Conservation (phyloP, 192 early-diverging fungal species). For the Pilaira anomala region DNA sequence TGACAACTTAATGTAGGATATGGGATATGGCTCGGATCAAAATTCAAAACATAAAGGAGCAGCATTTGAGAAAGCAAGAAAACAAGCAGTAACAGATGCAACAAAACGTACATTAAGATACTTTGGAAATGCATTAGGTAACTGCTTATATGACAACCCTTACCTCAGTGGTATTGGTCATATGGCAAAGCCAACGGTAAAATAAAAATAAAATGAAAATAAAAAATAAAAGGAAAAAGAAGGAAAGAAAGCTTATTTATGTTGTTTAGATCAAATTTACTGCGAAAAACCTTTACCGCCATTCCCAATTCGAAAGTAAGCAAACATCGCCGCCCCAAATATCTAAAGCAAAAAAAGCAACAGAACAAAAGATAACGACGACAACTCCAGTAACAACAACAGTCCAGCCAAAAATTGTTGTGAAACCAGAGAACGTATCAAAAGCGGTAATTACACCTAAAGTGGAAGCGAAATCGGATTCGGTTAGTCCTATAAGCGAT, state of each 20-base stretch:
- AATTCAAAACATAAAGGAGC: slow-evolving; percentile 69
- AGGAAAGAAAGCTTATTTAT: neutral
- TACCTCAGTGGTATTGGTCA: slow-evolving; percentile 78
- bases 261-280: slow-evolving; percentile 9
- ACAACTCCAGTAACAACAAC: neutral
- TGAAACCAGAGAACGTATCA: neutral
- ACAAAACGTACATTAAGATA: slow-evolving; percentile 81
- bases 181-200: slow-evolving; percentile 68
- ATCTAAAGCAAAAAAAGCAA: too few relatives aligned
- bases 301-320: slow-evolving; percentile 6
- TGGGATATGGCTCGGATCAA: slow-evolving; percentile 83
- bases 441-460: neutral
- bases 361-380: neutral
- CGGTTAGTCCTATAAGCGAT: neutral
- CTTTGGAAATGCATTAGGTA: slow-evolving; percentile 60
- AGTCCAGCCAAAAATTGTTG: neutral
- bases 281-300: neutral
- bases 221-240: neutral
- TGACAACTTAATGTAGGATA: slow-evolving; percentile 51
- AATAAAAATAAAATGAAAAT: too few relatives aligned
- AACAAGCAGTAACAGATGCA: slow-evolving; percentile 88
- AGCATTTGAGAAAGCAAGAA: slow-evolving; percentile 89
- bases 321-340: neutral
- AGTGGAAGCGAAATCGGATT: neutral
- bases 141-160: slow-evolving; percentile 15